Evolutionary conservation across 2,329 filamentous ascomycete species (phyloP), one percentile per base, ranked within the genome.

Genomic region (Chrysosphaeria jannelii): DNA sequence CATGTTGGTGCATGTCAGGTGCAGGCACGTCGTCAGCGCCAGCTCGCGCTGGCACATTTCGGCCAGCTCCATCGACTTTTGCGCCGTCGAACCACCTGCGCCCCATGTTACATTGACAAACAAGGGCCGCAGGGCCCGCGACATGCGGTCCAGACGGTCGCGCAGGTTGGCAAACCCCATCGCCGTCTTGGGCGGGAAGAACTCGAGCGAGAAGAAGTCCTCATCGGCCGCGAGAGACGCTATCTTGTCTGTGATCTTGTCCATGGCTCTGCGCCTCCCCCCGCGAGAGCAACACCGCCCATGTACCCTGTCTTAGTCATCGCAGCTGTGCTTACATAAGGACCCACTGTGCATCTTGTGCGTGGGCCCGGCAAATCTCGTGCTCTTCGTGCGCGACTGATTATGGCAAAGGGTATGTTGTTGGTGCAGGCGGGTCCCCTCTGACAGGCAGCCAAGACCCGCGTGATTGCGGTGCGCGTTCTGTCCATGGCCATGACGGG

Each of bases 41-140:
- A 93, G 48, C 45, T 90, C 76, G 30, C 78, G 59, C 50, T 93
- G 85, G 44, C 79, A 91, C 36, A 93, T 62, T 48, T 93, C 81
- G 21, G 85, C 85, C 31, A 97, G 58, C 45, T 91, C 78, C 29
- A 97, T 62, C 15, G 76, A 89, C 48, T 90, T 90, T 27, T 61
- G 59, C 4, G 78, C 69, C 0, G 85, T 97, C 32, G 72, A 88
- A 24, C 85, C 85, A 29, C 85, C 85, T 13, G 85, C 85, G 24
- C 85, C 85, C 85, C 85, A 97, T 24, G 85, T 97, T 24, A 97
- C 78, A 28, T 79, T 93, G 30, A 97, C 75, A 39, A 97, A 97
- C 21, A 93, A 57, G 20, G 85, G 85, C 9, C 74, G 69, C 28
- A 97, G 55, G 9, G 76, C 79, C 32, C 75, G 65, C 23, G 85